A percentile compares a stretch with the other conserved stretches of the same genome.
Conservation (phyloP, 2,329 filamentous ascomycete species). For the Aspergillus sp. region DNA sequence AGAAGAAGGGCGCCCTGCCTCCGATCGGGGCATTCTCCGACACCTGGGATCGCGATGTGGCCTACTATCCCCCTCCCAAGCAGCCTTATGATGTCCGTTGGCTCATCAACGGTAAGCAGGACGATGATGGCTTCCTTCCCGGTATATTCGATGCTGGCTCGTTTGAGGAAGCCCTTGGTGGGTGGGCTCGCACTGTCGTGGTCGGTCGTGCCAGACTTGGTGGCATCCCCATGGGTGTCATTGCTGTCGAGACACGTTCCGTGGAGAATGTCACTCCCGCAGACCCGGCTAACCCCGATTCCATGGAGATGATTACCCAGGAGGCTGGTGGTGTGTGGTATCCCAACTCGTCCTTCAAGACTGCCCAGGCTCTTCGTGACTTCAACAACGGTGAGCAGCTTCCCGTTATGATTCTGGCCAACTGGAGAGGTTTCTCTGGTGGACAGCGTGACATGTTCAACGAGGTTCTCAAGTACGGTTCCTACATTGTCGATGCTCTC, state of each 20-base stretch:
- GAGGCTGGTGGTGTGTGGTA: slow-evolving; percentile 99
- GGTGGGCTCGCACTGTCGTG: slow-evolving; percentile 96
- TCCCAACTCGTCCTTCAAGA: slow-evolving; percentile 99
- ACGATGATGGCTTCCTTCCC: slow-evolving; percentile 78
- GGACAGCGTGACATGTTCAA: slow-evolving; percentile 99
- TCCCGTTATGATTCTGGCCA: slow-evolving; percentile 97
- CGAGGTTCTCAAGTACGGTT: slow-evolving; percentile 98
- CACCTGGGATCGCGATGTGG: slow-evolving; percentile 87
- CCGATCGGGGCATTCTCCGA: slow-evolving; percentile 87
- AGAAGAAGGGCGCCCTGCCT: slow-evolving; percentile 88
- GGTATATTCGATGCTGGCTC: slow-evolving; percentile 97
- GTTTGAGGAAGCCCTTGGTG: slow-evolving; percentile 93
- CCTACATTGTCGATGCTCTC: slow-evolving; percentile 96
- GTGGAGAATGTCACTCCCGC: slow-evolving; percentile 97
- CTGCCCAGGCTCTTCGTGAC: slow-evolving; percentile 95
- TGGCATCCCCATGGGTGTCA: slow-evolving; percentile 97
- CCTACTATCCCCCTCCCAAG: slow-evolving; percentile 76
- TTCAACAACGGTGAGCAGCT: slow-evolving; percentile 99
- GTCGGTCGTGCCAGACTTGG: slow-evolving; percentile 94
- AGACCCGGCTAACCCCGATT: slow-evolving; percentile 97
- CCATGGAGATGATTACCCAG: slow-evolving; percentile 89
- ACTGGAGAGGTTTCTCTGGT: slow-evolving; percentile 99
- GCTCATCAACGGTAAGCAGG: slow-evolving; percentile 85
- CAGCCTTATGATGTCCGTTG: slow-evolving; percentile 89
- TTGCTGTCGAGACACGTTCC: slow-evolving; percentile 91